phyloP scores from a whole-genome alignment of 345 rosid genomes.

The Abelmoschus esculentus region DNA sequence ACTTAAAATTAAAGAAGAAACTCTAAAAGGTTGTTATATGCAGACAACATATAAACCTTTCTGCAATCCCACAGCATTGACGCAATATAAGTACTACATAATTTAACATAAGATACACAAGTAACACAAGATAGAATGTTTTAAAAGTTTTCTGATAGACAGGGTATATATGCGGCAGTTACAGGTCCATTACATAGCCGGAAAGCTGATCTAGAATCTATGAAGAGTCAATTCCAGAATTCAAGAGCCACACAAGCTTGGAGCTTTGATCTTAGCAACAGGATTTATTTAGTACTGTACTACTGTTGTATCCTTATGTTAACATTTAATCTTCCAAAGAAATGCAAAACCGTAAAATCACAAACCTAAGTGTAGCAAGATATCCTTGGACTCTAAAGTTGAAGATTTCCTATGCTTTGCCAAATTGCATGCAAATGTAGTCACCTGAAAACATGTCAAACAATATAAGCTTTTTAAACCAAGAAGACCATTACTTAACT shows the following conservation, averaged over 20 bases:
- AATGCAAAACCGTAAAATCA: slow-evolving; percentile 14
- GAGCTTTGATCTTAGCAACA: neutral
- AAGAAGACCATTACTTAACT: neutral
- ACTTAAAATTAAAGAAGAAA: neutral
- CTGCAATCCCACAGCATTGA: neutral
- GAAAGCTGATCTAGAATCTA: no score
- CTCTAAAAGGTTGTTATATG: neutral
- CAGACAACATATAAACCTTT: neutral
- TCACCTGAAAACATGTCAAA: slow-evolving; percentile 44
- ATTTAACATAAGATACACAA: neutral
- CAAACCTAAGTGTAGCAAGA: slow-evolving; percentile 90
- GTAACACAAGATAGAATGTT: neutral
- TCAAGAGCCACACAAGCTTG: no score
- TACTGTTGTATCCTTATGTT: slow-evolving; percentile 2
- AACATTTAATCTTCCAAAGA: slow-evolving; percentile 4
- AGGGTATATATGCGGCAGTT: no score
- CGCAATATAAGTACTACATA: neutral
- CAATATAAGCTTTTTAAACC: neutral
- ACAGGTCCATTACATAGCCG: no score
- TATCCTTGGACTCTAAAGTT: slow-evolving; percentile 78
- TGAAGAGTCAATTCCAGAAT: no score
- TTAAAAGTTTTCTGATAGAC: no score
- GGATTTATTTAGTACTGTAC: neutral
- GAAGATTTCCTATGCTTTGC: slow-evolving; percentile 96
- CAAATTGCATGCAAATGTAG: slow-evolving; percentile 75